Base-by-base conservation (phyloP, 768 basidiomycete species). In the Collybia sordida region DNA sequence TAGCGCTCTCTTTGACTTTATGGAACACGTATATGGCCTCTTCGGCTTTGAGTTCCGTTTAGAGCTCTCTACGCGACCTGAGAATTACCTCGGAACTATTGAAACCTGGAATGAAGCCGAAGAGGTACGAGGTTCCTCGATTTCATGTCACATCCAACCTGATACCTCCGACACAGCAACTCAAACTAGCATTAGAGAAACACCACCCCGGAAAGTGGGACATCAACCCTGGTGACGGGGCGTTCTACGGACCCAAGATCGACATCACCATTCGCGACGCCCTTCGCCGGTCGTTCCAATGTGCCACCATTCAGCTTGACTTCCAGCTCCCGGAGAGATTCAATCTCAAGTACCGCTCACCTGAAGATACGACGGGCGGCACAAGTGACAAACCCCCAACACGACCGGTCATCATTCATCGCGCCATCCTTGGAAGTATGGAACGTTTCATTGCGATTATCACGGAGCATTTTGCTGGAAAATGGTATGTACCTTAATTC, bases 241-340 rank as follows among this genome's bases (percentile, higher is more conserved):
- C 97, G 8, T 99, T 99, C 81, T 99, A 99, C 71, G 97, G 97
- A 0, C 97, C 97, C 55, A 98, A 98, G 77, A 96, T 98, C 62
- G 97, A 98, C 70, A 96, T 99, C 72, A 93, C 90, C 52, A 89
- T 98, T 64, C 82, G 85, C 21, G 97, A 99, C 60, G 95, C 97
- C 0, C 77, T 98, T 19, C 83, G 79, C 31, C 85, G 97, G 40
- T 92, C 93, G 19, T 96, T 93, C 85, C 97, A 99, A 69, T 98
- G 96, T 62, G 97, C 94, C 35, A 98, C 97, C 2, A 98, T 98
- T 68, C 91, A 98, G 71, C 89, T 99, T 51, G 96, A 98, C 73
- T 99, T 98, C 83, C 93, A 99, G 69, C 82, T 99, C 1, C 97
- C 97, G 8, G 87, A 97, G 61, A 87, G 93, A 36, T 98, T 98